A percentile compares a stretch with the other conserved stretches of the same genome.
Conservation (phyloP, 2,329 filamentous ascomycete species). For the Monosporascus cannonballus region DNA sequence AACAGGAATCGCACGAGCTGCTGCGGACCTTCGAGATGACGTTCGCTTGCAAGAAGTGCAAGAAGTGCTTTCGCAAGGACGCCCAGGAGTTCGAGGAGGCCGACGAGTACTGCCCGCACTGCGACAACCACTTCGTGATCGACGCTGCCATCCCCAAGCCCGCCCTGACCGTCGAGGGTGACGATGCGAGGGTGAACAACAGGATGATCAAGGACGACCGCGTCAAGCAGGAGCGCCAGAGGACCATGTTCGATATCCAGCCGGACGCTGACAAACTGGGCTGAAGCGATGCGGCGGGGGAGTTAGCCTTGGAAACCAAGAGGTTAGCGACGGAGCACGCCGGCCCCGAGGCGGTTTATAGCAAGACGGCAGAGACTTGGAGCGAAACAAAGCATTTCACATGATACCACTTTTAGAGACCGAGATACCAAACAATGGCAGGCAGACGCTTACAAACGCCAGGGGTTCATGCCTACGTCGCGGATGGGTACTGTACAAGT, state of each 20-base stretch:
- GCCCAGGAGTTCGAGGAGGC: constrained; percentile 87
- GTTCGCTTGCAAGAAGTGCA: constrained; percentile 98
- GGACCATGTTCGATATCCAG: constrained; percentile 70
- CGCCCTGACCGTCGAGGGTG: constrained; percentile 79
- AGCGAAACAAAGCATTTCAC: constrained; percentile 14
- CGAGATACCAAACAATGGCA: constrained; percentile 6
- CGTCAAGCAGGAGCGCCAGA: constrained; percentile 50
- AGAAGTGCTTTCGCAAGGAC: constrained; percentile 95
- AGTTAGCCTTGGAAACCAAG: not conserved
- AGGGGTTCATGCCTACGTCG: not conserved
- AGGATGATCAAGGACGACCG: constrained; percentile 93
- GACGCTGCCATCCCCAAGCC: constrained; percentile 82
- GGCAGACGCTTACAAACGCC: not conserved
- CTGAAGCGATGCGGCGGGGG: constrained; percentile 29
- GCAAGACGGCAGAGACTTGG: not conserved
- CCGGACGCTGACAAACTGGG: constrained; percentile 71
- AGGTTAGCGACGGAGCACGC: not conserved
- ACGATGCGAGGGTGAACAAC: constrained; percentile 78
- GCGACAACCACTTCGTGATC: constrained; percentile 96
- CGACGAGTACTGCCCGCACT: constrained; percentile 98
- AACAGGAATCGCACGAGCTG: constrained; percentile 72
- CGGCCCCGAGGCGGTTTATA: too few relatives aligned
- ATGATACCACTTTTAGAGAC: constrained; percentile 25
- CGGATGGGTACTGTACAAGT: constrained; percentile 10
- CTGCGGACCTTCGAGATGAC: constrained; percentile 78